These are phyloP conservation scores for Parastagonospora avenae DNA, from an alignment of 2,329 filamentous ascomycete genomes.

Conservation along the genomic window DNA sequence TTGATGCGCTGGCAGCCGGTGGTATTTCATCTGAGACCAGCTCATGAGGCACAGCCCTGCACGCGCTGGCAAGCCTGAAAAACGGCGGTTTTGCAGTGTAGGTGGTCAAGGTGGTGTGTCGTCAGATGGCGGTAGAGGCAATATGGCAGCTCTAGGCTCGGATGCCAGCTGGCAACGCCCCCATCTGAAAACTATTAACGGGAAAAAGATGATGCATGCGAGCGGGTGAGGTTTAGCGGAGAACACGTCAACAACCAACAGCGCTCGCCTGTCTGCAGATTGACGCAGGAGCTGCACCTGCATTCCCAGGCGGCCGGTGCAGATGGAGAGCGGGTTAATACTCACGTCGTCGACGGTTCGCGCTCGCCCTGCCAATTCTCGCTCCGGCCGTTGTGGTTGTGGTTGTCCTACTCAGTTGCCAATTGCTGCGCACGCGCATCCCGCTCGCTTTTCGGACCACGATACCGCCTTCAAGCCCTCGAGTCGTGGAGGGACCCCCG, in stretches of 20 bases:
- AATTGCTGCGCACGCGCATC: conserved; percentile 22
- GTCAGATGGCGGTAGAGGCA: conserved; percentile 22
- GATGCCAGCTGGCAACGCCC: conserved; percentile 47
- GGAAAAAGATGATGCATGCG: conserved; percentile 36
- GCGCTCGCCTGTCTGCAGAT: conserved; percentile 45
- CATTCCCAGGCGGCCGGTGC: conserved; percentile 41
- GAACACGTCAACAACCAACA: conserved; percentile 41
- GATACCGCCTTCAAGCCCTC: conserved; percentile 8
- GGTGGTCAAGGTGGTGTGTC: conserved; percentile 9
- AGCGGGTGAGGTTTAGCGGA: conserved; percentile 42
- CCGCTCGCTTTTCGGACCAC: conserved; percentile 30
- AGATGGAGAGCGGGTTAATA: conserved; percentile 39
- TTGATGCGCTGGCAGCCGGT: conserved; percentile 32
- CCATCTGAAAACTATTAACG: conserved; percentile 31
- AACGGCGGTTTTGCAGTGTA: conserved; percentile 20
- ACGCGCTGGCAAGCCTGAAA: conserved; percentile 20
- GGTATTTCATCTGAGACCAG: conserved; percentile 24
- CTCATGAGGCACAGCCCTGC: conserved; percentile 29
- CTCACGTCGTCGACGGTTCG: conserved; percentile 26
- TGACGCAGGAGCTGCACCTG: conserved; percentile 48
- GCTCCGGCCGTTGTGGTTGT: conserved; percentile 1
- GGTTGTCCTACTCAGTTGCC: conserved; percentile 6
- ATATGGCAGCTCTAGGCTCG: conserved; percentile 27
- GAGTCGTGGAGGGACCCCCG: conserved; percentile 19
- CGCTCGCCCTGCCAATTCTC: conserved; percentile 34